These are phyloP conservation scores for Boletus bicolor DNA, from an alignment of 768 basidiomycete genomes.

Conservation along the genomic window DNA sequence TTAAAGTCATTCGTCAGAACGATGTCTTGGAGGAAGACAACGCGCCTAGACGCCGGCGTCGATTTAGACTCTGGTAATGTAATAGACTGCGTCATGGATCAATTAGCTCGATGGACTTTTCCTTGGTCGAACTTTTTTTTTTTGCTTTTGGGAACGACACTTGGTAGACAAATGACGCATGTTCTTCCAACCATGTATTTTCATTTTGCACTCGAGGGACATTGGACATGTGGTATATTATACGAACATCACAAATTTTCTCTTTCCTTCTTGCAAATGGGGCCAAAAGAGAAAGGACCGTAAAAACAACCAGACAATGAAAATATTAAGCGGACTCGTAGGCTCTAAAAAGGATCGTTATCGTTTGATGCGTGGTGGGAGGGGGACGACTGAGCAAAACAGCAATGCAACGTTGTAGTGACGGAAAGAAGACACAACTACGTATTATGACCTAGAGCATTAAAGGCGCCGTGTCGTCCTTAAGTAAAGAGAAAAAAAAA, in stretches of 20 bases:
- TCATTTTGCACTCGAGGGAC: background rate
- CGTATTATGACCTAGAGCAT: slow-evolving; percentile 27
- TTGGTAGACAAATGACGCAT: too few relatives aligned
- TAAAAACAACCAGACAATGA: slow-evolving; percentile 6
- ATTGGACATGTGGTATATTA: slow-evolving; percentile 3
- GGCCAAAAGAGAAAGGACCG: background rate
- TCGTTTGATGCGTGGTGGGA: slow-evolving; percentile 20
- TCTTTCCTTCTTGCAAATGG: slow-evolving; percentile 5
- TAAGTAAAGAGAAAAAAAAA: slow-evolving; percentile 13
- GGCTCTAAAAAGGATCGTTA: slow-evolving; percentile 26
- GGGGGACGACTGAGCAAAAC: slow-evolving; percentile 22
- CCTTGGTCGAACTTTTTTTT: too few relatives aligned
- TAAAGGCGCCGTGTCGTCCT: slow-evolving; percentile 26
- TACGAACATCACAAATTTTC: background rate
- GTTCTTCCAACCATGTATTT: background rate
- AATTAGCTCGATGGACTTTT: background rate
- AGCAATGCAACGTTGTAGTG: slow-evolving; percentile 31
- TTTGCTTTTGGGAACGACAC: too few relatives aligned
- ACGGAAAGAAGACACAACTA: slow-evolving; percentile 23
- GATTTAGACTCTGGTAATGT: slow-evolving; percentile 7
- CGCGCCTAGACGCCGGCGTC: slow-evolving; percentile 2
- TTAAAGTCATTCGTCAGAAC: slow-evolving; percentile 66
- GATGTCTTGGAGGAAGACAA: slow-evolving; percentile 50
- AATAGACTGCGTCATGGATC: background rate
- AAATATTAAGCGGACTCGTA: slow-evolving; percentile 24